Evolutionary conservation across 2,329 filamentous ascomycete species (phyloP).

Genomic region (Cladosporium sp.): DNA sequence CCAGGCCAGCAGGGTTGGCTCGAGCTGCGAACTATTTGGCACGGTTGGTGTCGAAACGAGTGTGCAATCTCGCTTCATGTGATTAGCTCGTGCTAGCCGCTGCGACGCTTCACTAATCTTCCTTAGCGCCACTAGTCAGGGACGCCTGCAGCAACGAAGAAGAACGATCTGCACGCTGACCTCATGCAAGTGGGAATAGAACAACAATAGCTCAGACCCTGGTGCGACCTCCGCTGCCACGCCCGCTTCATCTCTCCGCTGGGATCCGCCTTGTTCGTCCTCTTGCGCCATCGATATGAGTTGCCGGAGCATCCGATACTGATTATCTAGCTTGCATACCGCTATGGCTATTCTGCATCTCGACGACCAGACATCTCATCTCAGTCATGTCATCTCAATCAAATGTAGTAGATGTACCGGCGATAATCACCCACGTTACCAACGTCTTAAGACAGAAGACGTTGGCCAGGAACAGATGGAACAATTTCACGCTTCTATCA

Average conservation of each 20-base stretch:
- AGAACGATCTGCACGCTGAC: constrained; percentile 2
- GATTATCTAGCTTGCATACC: background rate
- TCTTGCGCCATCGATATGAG: background rate
- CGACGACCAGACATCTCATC: background rate
- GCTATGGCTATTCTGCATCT: background rate
- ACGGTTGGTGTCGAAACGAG: constrained; percentile 3
- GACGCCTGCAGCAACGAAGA: background rate
- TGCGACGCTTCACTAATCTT: background rate
- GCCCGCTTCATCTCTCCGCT: background rate
- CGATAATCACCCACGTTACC: constrained; percentile 1
- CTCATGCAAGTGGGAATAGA: too few species aligned
- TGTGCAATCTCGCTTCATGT: constrained; percentile 1
- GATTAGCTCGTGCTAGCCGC: background rate
- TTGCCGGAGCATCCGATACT: background rate
- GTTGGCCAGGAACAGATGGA: background rate
- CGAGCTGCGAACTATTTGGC: background rate
- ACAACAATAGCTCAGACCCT: background rate
- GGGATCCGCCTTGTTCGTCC: background rate
- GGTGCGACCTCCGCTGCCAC: background rate
- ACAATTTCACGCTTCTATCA: constrained; percentile 2
- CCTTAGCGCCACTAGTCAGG: constrained; percentile 1
- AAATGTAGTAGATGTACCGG: background rate
- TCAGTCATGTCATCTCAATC: background rate
- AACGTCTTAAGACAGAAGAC: background rate
- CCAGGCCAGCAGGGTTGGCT: constrained; percentile 1